These are phyloP conservation scores for Fusarium chlamydosporum DNA, from an alignment of 2,329 filamentous ascomycete genomes.

Conservation along the genomic window DNA sequence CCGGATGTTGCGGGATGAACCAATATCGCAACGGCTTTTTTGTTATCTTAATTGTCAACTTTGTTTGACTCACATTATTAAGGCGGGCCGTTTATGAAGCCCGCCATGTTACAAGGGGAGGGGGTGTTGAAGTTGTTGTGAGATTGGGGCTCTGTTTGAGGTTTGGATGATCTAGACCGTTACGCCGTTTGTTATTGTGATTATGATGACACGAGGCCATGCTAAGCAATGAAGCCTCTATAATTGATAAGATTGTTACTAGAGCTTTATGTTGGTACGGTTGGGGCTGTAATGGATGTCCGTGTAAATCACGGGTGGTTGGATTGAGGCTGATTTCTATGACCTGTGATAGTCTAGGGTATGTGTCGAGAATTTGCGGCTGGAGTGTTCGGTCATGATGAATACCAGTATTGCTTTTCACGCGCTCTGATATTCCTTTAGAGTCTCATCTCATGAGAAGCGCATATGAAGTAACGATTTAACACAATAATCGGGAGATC, in stretches of 20 bases:
- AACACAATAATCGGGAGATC: no score
- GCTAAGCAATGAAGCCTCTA: not conserved
- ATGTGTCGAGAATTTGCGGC: slow-evolving; percentile 7
- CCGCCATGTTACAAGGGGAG: slow-evolving; percentile 15
- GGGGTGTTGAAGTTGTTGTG: slow-evolving; percentile 1
- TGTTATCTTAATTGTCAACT: not conserved
- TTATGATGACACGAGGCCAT: slow-evolving; percentile 20
- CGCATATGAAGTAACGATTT: no score
- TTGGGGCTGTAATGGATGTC: no score
- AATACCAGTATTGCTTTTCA: no score
- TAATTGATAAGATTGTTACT: not conserved
- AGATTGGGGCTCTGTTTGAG: not conserved
- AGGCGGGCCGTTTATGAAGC: slow-evolving; percentile 9
- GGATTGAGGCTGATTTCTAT: slow-evolving; percentile 14
- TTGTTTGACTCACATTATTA: not conserved
- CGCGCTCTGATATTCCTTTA: no score
- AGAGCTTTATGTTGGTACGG: no score
- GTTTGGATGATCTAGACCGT: not conserved
- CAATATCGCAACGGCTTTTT: slow-evolving; percentile 28
- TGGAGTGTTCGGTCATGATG: slow-evolving; percentile 2
- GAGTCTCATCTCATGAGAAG: no score
- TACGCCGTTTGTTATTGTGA: slow-evolving; percentile 12
- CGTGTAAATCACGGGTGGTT: slow-evolving; percentile 9
- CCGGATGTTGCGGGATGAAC: slow-evolving; percentile 34
- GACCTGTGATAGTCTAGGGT: slow-evolving; percentile 24